phyloP scores from a whole-genome alignment of 495 filamentous ascomycete genomes.

The Pyronema omphalodes region DNA sequence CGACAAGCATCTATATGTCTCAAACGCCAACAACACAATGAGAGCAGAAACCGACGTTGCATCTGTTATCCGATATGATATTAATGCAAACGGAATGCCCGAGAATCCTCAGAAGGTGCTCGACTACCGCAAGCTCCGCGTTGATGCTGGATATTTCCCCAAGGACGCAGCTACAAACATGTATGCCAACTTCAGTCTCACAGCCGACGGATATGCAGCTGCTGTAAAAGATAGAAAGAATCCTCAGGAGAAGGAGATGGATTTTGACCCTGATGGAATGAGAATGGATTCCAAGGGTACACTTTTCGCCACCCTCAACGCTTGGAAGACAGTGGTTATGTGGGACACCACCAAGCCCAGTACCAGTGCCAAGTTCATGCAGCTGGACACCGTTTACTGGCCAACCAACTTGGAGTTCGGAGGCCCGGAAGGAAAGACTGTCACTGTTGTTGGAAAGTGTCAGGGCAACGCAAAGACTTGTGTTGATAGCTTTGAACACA shows the following conservation, averaged over 20 bases:
- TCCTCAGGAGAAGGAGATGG: background rate
- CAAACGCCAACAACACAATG: conserved; percentile 7
- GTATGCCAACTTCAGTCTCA: background rate
- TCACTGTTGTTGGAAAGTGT: conserved; percentile 12
- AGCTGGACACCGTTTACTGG: conserved; percentile 5
- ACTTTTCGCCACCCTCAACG: conserved; percentile 12
- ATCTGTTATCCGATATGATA: conserved; percentile 5
- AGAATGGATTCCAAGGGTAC: conserved; percentile 8
- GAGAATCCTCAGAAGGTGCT: conserved; percentile 1
- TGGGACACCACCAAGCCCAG: conserved; percentile 6
- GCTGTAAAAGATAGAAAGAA: background rate
- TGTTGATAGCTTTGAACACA: conserved; percentile 9
- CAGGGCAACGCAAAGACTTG: background rate
- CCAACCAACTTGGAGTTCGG: conserved; percentile 15
- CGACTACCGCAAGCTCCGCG: background rate
- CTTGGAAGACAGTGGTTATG: conserved; percentile 5
- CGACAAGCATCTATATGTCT: conserved; percentile 11
- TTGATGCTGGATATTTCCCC: background rate
- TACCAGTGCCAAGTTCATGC: background rate
- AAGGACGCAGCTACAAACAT: background rate
- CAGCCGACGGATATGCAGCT: background rate
- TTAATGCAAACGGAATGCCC: conserved; percentile 7
- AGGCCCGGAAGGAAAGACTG: conserved; percentile 12
- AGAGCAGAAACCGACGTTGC: background rate
- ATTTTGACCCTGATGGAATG: conserved; percentile 15